Percentiles rank a stretch among this genome's conserved stretches.
phyloP scores from a whole-genome alignment of 169 alveolate genomes.

The Plasmodium knowlesi region DNA sequence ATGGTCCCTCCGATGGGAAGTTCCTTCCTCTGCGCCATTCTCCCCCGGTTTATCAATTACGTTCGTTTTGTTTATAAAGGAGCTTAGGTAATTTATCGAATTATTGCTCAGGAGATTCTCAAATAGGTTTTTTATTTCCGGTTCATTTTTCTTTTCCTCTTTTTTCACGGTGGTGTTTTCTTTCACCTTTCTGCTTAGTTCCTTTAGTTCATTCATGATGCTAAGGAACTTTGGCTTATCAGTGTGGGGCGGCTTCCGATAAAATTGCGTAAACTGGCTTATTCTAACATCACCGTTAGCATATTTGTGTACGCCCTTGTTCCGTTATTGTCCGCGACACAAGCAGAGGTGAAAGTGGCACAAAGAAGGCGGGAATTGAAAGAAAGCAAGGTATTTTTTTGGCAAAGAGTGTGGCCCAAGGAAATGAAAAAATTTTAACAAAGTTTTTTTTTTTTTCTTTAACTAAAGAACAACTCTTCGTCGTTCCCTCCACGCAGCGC shows the following conservation, averaged over 20 bases:
- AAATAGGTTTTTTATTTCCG: slow-evolving; percentile 68
- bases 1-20: background rate
- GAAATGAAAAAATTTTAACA: background rate
- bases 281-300: background rate
- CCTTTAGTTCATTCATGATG: slow-evolving; percentile 73
- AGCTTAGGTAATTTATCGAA: slow-evolving; percentile 68
- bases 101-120: slow-evolving; percentile 61
- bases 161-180: slow-evolving; percentile 58
- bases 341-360: background rate
- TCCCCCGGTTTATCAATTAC: slow-evolving; percentile 17
- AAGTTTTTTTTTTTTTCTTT: background rate
- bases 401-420: background rate
- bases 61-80: slow-evolving; percentile 47
- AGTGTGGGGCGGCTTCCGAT: background rate
- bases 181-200: slow-evolving; percentile 54
- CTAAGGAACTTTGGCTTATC: background rate
- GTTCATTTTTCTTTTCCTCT: slow-evolving; percentile 61
- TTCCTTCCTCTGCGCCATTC: background rate
- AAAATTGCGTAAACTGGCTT: background rate
- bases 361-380: background rate
- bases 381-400: background rate
- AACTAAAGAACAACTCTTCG: background rate
- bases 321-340: background rate
- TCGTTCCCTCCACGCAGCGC: background rate
- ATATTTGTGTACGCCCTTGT: background rate